Conservation (phyloP, 2,329 filamentous ascomycete genomes). For the Lasiodiplodia citricola region DNA sequence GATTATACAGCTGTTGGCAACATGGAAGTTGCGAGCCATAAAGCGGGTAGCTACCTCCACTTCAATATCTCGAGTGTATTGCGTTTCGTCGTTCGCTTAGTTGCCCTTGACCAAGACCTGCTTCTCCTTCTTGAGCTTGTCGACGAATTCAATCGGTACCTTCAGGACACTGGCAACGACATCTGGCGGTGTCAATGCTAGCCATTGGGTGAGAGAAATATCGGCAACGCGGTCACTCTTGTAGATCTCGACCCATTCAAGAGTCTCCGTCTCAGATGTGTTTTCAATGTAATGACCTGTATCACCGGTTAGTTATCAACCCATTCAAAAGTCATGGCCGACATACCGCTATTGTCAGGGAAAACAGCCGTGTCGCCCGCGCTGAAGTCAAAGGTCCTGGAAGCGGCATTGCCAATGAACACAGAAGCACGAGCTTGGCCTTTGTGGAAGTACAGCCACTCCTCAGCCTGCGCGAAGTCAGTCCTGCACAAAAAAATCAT, state of each 20-base stretch:
- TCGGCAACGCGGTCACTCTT: slow-evolving; percentile 71
- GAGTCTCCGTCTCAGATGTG: slow-evolving; percentile 65
- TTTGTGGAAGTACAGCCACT: slow-evolving; percentile 74
- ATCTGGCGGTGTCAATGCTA: slow-evolving; percentile 68
- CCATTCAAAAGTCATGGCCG: slow-evolving; percentile 1
- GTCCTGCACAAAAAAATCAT: slow-evolving; percentile 4
- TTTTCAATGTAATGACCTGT: slow-evolving; percentile 72
- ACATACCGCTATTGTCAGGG: slow-evolving; percentile 65
- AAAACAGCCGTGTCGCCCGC: slow-evolving; percentile 73
- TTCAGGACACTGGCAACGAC: slow-evolving; percentile 67
- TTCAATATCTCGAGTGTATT: too few relatives aligned
- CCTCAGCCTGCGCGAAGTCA: slow-evolving; percentile 58
- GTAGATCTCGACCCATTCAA: slow-evolving; percentile 73
- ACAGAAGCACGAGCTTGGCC: slow-evolving; percentile 67
- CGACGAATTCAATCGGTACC: slow-evolving; percentile 61
- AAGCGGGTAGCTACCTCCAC: too few relatives aligned
- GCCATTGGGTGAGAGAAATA: slow-evolving; percentile 71
- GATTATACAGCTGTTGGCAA: too few relatives aligned
- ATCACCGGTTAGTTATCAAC: background rate
- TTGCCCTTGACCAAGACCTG: slow-evolving; percentile 57
- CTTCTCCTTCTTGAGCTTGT: slow-evolving; percentile 67
- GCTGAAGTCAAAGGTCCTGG: slow-evolving; percentile 70
- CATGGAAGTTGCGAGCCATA: too few relatives aligned
- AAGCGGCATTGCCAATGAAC: slow-evolving; percentile 65
- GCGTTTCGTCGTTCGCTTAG: background rate